A percentile compares a stretch with the other conserved stretches of the same genome.
Conservation (phyloP, 2,329 filamentous ascomycete species). For the Sphaerulina vaccinii region DNA sequence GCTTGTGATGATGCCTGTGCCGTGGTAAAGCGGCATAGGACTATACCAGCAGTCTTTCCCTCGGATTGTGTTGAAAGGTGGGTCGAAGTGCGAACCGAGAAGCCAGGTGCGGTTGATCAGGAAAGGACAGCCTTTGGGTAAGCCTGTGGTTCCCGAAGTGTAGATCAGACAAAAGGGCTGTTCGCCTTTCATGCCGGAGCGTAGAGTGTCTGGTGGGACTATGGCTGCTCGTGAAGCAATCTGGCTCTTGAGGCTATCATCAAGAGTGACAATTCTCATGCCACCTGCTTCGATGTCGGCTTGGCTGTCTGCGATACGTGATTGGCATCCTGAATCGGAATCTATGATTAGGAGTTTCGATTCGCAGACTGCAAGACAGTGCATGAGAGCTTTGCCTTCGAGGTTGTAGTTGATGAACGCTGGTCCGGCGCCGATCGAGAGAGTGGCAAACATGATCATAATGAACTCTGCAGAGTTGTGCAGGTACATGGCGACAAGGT, state of each 20-base stretch:
- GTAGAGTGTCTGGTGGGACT: conserved; percentile 29
- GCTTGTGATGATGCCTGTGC: conserved; percentile 67
- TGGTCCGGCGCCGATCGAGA: conserved; percentile 35
- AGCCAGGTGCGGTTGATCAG: conserved; percentile 51
- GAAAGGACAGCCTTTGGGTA: conserved; percentile 69
- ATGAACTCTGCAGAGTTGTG: conserved; percentile 35
- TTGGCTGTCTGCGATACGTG: conserved; percentile 55
- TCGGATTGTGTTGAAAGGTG: conserved; percentile 39
- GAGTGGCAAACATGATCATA: conserved; percentile 31
- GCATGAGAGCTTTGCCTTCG: conserved; percentile 35
- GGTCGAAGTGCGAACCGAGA: conserved; percentile 36
- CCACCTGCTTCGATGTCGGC: conserved; percentile 53
- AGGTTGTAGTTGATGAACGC: conserved; percentile 41
- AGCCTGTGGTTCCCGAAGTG: conserved; percentile 72
- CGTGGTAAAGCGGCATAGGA: conserved; percentile 76
- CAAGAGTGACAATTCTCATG: conserved; percentile 57
- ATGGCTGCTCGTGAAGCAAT: conserved; percentile 35
- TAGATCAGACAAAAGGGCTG: conserved; percentile 71
- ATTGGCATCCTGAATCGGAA: conserved; percentile 49
- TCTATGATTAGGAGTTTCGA: conserved; percentile 47
- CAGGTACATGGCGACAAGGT: conserved; percentile 36
- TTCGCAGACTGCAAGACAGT: conserved; percentile 38
- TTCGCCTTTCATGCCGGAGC: conserved; percentile 28
- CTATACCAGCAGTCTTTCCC: conserved; percentile 70
- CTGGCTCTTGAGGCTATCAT: conserved; percentile 47